Base-by-base conservation (phyloP, 371 early-diverging fungal species). In the Sporodiniella umbellata region DNA sequence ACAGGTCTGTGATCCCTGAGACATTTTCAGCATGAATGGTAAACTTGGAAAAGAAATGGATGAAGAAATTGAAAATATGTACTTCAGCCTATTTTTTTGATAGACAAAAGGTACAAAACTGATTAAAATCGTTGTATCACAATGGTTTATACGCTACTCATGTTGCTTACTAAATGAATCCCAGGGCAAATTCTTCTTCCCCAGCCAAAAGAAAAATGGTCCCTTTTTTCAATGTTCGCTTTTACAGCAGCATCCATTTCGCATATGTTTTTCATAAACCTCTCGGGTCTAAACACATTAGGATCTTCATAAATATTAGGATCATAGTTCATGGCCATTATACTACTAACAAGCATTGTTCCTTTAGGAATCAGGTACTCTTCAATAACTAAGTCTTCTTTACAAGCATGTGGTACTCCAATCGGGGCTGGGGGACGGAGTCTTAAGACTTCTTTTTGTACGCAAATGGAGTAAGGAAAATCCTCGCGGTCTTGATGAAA, bases 161-260 rank as follows among this genome's bases (percentile, higher is more conserved):
- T 0, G 11, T 11, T 3, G 2, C 15, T 35, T 35, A 35, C 58
- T 22, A 58, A 38, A 38, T 52, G 43, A 2, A 58, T 58, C 4
- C 53, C 58, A 30, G 58, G 53, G 12, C 58, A 58, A 8, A 48
- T 43, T 15, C 58, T 48, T 48, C 55, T 61, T 48, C 61, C 61
- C 56, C 56, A 61, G 1, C 61, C 61, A 53, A 61, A 61, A 19
- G 37, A 42, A 33, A 33, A 61, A n/a, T 48, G 47, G 40, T 61
- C 56, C 5, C 61, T 23, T 2, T 51, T 23, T 21, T 61, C 50
- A 0, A 43, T 33, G 12, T 39, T 48, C 14, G 56, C 56, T 31
- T 55, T 61, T 1, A 53, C 52, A 4, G 51, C 33, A 8, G 48
- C 43, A 22, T 42, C 30, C 56, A 54, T 54, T 19, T 48, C 24